phyloP scores from a whole-genome alignment of 345 rosid genomes.

The Boechera stricta region DNA sequence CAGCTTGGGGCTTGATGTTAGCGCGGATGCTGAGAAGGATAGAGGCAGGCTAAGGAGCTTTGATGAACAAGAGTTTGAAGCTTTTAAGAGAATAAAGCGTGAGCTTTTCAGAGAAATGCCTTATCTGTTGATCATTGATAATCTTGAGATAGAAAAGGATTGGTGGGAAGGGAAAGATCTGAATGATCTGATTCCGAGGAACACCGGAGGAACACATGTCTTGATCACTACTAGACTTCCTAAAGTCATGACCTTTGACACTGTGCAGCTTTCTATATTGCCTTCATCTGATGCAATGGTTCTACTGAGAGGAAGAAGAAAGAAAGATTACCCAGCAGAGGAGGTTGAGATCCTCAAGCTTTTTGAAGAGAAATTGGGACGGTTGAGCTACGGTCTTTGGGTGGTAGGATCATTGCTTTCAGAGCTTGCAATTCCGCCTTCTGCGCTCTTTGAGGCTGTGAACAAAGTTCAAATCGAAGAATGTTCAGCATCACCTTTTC shows the following conservation, averaged over 20 bases:
- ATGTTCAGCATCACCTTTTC: constrained; percentile 49
- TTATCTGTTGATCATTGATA: constrained; percentile 81
- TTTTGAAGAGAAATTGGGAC: constrained; percentile 74
- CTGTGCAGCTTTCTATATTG: constrained; percentile 62
- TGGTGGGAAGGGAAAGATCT: constrained; percentile 98
- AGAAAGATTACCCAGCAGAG: constrained; percentile 61
- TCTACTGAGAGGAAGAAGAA: constrained; percentile 69
- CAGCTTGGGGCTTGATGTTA: constrained; percentile 80
- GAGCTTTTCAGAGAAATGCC: constrained; percentile 90
- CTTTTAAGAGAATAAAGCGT: constrained; percentile 81
- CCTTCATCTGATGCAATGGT: constrained; percentile 72
- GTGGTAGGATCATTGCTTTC: constrained; percentile 77
- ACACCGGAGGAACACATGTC: constrained; percentile 83
- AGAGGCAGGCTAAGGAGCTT: constrained; percentile 77
- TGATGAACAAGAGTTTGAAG: constrained; percentile 87
- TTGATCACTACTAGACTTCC: constrained; percentile 80
- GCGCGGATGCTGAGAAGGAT: constrained; percentile 88
- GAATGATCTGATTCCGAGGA: constrained; percentile 86
- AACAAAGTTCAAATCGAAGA: constrained; percentile 66
- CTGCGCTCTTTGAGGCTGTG: constrained; percentile 75
- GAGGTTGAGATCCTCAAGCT: constrained; percentile 69
- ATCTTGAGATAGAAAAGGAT: constrained; percentile 86
- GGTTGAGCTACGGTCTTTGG: constrained; percentile 79
- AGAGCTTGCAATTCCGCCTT: constrained; percentile 72
- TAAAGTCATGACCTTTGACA: constrained; percentile 79